Percentiles rank a stretch among this genome's conserved stretches.
Evolutionary conservation across 2,329 filamentous ascomycete species (phyloP).

Genomic region (Colletotrichum echinochloae): DNA sequence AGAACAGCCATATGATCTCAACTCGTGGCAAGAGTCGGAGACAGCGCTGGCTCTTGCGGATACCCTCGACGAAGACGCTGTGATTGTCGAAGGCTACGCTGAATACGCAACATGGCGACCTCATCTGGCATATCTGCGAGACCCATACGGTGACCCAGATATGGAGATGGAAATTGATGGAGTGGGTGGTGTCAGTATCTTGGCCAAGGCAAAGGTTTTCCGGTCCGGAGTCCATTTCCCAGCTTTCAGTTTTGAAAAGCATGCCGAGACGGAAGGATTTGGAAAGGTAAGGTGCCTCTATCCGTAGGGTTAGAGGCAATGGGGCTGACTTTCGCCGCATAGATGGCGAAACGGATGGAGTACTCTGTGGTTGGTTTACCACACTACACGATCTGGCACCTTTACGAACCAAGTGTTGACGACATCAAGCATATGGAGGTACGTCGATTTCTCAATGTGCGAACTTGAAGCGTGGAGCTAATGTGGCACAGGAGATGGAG

Average conservation of each 20-base stretch:
- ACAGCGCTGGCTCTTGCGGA: constrained; percentile 94
- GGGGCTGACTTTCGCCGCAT: constrained; percentile 26
- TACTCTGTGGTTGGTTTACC: constrained; percentile 96
- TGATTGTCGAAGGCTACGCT: constrained; percentile 98
- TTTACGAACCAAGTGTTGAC: constrained; percentile 98
- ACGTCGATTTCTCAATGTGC: constrained; percentile 43
- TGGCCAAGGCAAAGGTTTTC: constrained; percentile 97
- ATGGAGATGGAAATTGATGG: constrained; percentile 99
- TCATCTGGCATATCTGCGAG: constrained; percentile 94
- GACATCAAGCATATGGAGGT: constrained; percentile 97
- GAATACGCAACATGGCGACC: constrained; percentile 99
- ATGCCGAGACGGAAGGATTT: constrained; percentile 98
- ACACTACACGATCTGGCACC: constrained; percentile 99
- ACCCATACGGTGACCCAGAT: constrained; percentile 96
- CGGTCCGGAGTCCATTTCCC: constrained; percentile 96
- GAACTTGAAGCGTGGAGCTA: constrained; percentile 34
- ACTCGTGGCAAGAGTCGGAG: constrained; percentile 99
- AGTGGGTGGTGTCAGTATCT: constrained; percentile 95
- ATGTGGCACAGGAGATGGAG: constrained; percentile 82
- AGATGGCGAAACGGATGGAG: constrained; percentile 98
- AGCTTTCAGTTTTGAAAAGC: constrained; percentile 98
- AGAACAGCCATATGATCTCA: constrained; percentile 97
- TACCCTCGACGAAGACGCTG: constrained; percentile 95
- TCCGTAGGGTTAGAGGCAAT: constrained; percentile 1
- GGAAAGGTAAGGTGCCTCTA: constrained; percentile 78